These are phyloP conservation scores for Jackrogersella minutella DNA, from an alignment of 495 filamentous ascomycete species.

Conservation along the genomic window DNA sequence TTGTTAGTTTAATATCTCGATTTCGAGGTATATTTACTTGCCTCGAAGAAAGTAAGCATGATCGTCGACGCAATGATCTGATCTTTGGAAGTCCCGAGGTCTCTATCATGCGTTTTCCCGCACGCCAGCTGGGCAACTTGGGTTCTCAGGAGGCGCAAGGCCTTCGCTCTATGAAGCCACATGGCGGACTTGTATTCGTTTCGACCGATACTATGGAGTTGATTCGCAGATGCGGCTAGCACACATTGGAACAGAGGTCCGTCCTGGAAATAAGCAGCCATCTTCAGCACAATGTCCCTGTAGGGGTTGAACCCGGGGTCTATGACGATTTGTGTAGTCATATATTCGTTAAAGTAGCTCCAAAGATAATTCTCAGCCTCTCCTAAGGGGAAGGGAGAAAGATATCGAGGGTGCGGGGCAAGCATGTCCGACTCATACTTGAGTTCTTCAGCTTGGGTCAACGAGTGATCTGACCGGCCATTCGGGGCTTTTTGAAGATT, in stretches of 20 bases:
- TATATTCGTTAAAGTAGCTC: slow-evolving; percentile 27
- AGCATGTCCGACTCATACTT: background rate
- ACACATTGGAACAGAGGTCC: slow-evolving; percentile 34
- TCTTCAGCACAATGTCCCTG: slow-evolving; percentile 24
- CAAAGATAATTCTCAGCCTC: slow-evolving; percentile 28
- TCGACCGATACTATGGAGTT: slow-evolving; percentile 30
- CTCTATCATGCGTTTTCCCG: background rate
- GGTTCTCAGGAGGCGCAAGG: slow-evolving; percentile 22
- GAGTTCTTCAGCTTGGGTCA: background rate
- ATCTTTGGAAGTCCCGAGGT: slow-evolving; percentile 15
- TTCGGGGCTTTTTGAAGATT: background rate
- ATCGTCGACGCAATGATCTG: slow-evolving; percentile 34
- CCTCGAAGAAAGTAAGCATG: slow-evolving; percentile 35
- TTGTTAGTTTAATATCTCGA: background rate
- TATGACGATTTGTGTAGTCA: slow-evolving; percentile 27
- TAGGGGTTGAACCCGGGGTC: slow-evolving; percentile 31
- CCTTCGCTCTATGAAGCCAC: slow-evolving; percentile 35
- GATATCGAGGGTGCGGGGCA: slow-evolving; percentile 20
- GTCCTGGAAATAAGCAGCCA: slow-evolving; percentile 22
- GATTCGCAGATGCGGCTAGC: slow-evolving; percentile 30
- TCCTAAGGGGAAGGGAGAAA: slow-evolving; percentile 24
- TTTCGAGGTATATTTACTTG: slow-evolving; percentile 5
- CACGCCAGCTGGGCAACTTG: slow-evolving; percentile 15
- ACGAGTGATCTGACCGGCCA: background rate
- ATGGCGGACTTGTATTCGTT: slow-evolving; percentile 22